Base-by-base conservation (phyloP, 495 filamentous ascomycete species). In the Astrothelium macrocarpum region DNA sequence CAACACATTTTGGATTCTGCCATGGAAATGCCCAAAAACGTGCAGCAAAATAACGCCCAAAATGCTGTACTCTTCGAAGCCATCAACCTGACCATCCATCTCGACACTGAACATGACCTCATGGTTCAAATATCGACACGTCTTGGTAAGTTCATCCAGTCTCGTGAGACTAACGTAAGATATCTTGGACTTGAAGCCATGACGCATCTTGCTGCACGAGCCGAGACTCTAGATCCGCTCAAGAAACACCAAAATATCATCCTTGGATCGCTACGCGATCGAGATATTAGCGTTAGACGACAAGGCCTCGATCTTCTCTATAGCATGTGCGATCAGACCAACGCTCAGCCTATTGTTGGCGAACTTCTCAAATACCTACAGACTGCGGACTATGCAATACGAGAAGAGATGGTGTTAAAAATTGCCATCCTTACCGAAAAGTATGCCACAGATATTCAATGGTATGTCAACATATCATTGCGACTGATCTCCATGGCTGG, bases 341-440 rank as follows among this genome's bases (percentile, higher is more conserved):
- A 97, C 74, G 90, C 95, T 4, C 87, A 87, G 62, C 86, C 89
- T 2, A 96, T 99, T 66, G 95, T 99, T 43, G 85, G 87, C 59
- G 95, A 99, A 77, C 85, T 99, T 58, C 76, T 99, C 25, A 88
- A 91, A 65, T 97, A 97, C 76, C 82, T 99, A 4, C 93, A 97
- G 68, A 95, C 87, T 53, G 95, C 95, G 12, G 95, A 99, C 73
- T 97, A 94, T 73, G 91, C 91, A 1, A 96, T 99, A 67, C 83
- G 95, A 60, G 95, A 99, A 75, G 95, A 99, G 74, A 97, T 99
- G 95, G 95, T 97, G 10, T 77, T 99, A 60, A 99, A 99, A 77
- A 95, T 99, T 71, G 95, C 95, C 36, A 97, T 99, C 69, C 73
- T 99, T 62, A 96, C 95, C 1, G 95, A 99, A 74, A 97, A 97